These are phyloP conservation scores for Phytophthora colocasiae DNA, from an alignment of 352 stramenopile genomes.

Conservation along the genomic window DNA sequence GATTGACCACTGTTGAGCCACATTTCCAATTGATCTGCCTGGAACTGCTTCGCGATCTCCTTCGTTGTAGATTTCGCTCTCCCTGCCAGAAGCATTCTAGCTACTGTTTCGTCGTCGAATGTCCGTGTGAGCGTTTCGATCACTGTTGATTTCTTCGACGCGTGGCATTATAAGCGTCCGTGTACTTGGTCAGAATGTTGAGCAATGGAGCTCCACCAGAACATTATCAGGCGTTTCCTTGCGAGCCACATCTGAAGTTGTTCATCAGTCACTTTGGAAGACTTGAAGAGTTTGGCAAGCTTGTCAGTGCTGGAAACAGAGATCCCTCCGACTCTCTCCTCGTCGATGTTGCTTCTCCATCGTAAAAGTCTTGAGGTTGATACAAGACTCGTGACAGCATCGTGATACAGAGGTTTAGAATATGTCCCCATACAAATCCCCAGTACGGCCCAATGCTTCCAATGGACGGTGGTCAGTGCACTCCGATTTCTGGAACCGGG, in stretches of 20 bases:
- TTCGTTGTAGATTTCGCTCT: background rate
- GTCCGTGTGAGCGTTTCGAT: background rate
- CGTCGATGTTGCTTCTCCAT: background rate
- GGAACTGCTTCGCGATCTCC: slow-evolving; percentile 1
- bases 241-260: background rate
- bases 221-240: background rate
- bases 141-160: background rate
- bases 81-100: background rate
- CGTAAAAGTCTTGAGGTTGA: background rate
- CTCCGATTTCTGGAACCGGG: too few species aligned
- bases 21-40: background rate
- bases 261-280: background rate
- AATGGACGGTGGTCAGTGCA: too few species aligned
- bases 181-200: slow-evolving; percentile 1
- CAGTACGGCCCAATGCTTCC: too few species aligned
- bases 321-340: background rate
- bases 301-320: background rate
- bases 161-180: background rate
- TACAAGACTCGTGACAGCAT: background rate
- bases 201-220: background rate
- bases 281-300: background rate
- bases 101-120: background rate
- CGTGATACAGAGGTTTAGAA: too few species aligned
- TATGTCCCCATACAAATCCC: too few species aligned
- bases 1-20: slow-evolving; percentile 3